These are phyloP conservation scores for Arthrinium puccinioides DNA, from an alignment of 2,329 filamentous ascomycete species.

Conservation along the genomic window DNA sequence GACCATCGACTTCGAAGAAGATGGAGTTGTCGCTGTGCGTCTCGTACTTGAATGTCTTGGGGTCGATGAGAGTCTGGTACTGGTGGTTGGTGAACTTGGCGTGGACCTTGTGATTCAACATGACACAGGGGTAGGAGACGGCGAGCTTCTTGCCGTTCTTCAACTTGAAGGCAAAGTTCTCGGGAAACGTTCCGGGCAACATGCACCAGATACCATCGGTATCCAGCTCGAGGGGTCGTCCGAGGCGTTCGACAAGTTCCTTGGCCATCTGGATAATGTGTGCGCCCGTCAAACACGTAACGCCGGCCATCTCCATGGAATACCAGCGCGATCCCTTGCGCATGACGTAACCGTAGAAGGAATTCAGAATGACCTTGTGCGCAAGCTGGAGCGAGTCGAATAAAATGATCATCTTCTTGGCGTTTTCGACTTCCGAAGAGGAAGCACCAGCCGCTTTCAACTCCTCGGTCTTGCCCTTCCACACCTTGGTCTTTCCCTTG, in stretches of 20 bases:
- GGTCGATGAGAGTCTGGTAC: constrained; percentile 83
- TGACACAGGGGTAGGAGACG: constrained; percentile 98
- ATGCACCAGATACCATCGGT: constrained; percentile 99
- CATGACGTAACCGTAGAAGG: constrained; percentile 99
- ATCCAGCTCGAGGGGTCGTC: constrained; percentile 86
- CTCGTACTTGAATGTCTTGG: constrained; percentile 78
- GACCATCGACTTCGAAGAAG: constrained; percentile 98
- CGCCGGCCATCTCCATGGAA: constrained; percentile 98
- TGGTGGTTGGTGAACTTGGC: constrained; percentile 94
- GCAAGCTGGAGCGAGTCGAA: constrained; percentile 95
- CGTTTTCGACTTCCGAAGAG: constrained; percentile 73
- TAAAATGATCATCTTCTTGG: constrained; percentile 97
- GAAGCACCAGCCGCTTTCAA: constrained; percentile 77
- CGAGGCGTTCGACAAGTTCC: constrained; percentile 86
- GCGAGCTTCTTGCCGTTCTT: constrained; percentile 93
- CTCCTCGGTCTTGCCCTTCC: constrained; percentile 92
- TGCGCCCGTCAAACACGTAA: constrained; percentile 93
- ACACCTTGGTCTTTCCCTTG: constrained; percentile 95
- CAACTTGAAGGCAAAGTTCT: constrained; percentile 90
- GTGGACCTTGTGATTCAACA: constrained; percentile 97
- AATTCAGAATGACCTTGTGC: constrained; percentile 98
- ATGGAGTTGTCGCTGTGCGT: constrained; percentile 98
- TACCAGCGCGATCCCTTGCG: constrained; percentile 98
- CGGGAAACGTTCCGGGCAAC: constrained; percentile 89
- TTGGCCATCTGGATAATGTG: constrained; percentile 95